Evolutionary conservation across 257 asterid species (phyloP).

Genomic region (Coffea eugenioides): DNA sequence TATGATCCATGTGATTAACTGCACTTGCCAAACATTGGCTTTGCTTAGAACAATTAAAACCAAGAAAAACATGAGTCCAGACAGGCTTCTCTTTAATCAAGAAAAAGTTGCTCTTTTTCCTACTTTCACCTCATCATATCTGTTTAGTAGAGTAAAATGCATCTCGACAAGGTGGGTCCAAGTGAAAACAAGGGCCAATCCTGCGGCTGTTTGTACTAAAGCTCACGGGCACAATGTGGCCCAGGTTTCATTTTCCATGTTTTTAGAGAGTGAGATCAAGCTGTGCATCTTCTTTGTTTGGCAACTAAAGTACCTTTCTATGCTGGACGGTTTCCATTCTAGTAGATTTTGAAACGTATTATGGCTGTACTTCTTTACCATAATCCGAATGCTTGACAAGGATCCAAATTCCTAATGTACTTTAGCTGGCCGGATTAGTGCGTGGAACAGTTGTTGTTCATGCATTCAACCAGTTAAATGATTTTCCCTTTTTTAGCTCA

Average conservation of each 20-base stretch:
- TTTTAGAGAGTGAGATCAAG: conserved; percentile 16
- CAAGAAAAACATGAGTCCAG: conserved; percentile 13
- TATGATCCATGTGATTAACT: neutral
- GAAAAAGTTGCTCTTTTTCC: conserved; percentile 23
- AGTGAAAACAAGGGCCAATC: conserved; percentile 18
- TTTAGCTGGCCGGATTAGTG: conserved; percentile 20
- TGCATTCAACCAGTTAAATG: neutral
- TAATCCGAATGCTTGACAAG: conserved; percentile 12
- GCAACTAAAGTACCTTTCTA: conserved; percentile 6
- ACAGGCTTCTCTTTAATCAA: conserved; percentile 22
- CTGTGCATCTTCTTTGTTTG: conserved; percentile 16
- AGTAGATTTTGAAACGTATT: conserved; percentile 23
- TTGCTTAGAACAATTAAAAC: conserved; percentile 15
- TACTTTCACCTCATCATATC: conserved; percentile 6
- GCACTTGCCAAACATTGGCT: conserved; percentile 4
- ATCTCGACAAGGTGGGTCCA: conserved; percentile 20
- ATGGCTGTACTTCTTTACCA: neutral
- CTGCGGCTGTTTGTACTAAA: conserved; percentile 6
- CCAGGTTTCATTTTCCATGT: conserved; percentile 13
- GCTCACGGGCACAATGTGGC: conserved; percentile 5
- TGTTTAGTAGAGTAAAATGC: conserved; percentile 13
- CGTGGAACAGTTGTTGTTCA: neutral
- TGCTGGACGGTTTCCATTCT: neutral
- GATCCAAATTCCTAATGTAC: conserved; percentile 11
- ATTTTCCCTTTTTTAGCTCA: conserved; percentile 1